These are phyloP conservation scores for Schoenoplectus tabernaemontani DNA, from an alignment of 202 grass and related monocot species.

Conservation along the genomic window DNA sequence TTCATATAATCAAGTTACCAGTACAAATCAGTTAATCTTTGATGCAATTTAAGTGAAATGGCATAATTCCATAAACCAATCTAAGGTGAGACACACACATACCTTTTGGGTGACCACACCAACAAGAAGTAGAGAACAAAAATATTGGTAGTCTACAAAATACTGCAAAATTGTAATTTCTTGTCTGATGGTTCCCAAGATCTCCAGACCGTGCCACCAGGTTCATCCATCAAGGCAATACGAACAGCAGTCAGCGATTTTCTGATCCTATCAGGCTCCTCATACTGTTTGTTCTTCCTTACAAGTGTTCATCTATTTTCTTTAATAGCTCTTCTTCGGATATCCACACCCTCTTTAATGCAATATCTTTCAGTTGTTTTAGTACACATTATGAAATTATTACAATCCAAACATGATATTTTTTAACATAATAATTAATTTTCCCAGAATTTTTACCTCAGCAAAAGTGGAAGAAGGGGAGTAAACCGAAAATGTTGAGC, in stretches of 20 bases:
- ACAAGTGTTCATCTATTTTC: constrained; percentile 47
- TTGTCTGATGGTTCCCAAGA: constrained; percentile 42
- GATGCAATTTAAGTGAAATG: neutral
- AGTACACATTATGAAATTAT: constrained; percentile 29
- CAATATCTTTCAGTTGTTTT: constrained; percentile 69
- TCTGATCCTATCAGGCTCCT: constrained; percentile 57
- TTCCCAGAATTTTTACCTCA: constrained; percentile 27
- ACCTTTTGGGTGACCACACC: neutral
- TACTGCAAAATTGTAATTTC: neutral
- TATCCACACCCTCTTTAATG: constrained; percentile 48
- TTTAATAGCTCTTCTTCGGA: constrained; percentile 43
- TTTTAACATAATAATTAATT: neutral
- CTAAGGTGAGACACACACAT: neutral
- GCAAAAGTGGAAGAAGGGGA: constrained; percentile 39
- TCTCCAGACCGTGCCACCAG: constrained; percentile 56
- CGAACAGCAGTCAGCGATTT: constrained; percentile 48
- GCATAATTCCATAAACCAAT: neutral
- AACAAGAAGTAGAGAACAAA: neutral
- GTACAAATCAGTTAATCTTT: neutral
- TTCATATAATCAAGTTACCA: no score
- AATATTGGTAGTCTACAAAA: neutral
- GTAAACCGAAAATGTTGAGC: constrained; percentile 51
- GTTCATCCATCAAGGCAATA: constrained; percentile 79
- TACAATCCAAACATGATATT: neutral
- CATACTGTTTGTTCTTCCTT: constrained; percentile 81